Conservation (phyloP, 2,329 filamentous ascomycete genomes). For the Diplodia seriata region DNA sequence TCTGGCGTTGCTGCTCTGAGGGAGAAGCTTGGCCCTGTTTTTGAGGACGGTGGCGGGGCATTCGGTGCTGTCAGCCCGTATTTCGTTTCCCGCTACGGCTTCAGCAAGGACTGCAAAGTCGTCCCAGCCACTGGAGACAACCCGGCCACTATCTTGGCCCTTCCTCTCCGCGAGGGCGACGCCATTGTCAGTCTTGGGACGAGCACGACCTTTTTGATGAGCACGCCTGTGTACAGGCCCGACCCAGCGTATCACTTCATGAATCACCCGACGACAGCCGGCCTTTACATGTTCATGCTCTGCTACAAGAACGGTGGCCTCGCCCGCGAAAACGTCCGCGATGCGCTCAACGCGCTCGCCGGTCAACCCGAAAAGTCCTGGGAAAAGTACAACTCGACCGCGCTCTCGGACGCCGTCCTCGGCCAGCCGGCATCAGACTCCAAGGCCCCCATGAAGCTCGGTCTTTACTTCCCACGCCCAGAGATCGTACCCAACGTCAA, state of each 20-base stretch:
- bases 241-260: conserved; percentile 96
- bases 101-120: conserved; percentile 75
- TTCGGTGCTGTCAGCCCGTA: conserved; percentile 80
- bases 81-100: conserved; percentile 80
- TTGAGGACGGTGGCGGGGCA: conserved; percentile 78
- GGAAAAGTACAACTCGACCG: conserved; percentile 79
- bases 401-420: conserved; percentile 72
- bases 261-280: conserved; percentile 90
- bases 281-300: conserved; percentile 99
- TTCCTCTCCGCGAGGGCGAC: conserved; percentile 85
- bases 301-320: conserved; percentile 99
- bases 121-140: conserved; percentile 95
- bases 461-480: conserved; percentile 92
- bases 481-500: conserved; percentile 94
- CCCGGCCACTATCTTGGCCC: conserved; percentile 88
- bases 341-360: conserved; percentile 69
- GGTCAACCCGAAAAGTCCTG: conserved; percentile 65
- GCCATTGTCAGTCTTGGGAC: conserved; percentile 95
- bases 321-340: conserved; percentile 86
- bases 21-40: conserved; percentile 79
- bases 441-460: conserved; percentile 74
- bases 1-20: conserved; percentile 70
- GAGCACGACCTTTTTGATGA: conserved; percentile 97
- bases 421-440: conserved; percentile 59
- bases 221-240: conserved; percentile 87